Conservation (phyloP, 345 rosid genomes). For the Arabidopsis arenosa region DNA sequence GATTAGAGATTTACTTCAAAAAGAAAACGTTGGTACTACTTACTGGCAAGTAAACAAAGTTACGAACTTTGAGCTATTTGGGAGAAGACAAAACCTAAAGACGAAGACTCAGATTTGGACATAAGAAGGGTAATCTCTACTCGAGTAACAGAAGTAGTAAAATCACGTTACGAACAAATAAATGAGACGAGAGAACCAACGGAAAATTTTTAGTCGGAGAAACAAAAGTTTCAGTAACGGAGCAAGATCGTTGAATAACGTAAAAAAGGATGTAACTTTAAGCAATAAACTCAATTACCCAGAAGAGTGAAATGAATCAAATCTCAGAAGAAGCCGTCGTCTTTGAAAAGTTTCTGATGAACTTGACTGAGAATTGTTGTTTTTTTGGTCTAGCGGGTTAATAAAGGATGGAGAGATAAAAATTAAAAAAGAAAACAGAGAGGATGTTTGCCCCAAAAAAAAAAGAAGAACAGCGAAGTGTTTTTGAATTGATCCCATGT, state of each 20-base stretch:
- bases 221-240: conserved; percentile 5
- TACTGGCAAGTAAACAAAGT: conserved; percentile 21
- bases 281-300: conserved; percentile 26
- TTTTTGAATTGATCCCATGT: conserved; percentile 28
- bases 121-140: conserved; percentile 10
- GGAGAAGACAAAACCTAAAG: conserved; percentile 24
- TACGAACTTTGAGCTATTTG: conserved; percentile 14
- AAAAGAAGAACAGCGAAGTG: conserved; percentile 20
- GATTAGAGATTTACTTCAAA: not conserved
- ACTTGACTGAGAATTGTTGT: conserved; percentile 10
- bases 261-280: conserved; percentile 18
- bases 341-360: conserved; percentile 17
- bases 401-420: not conserved
- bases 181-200: conserved; percentile 19
- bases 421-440: not conserved
- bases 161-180: conserved; percentile 17
- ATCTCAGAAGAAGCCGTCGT: conserved; percentile 32
- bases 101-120: conserved; percentile 36
- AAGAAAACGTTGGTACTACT: conserved; percentile 4
- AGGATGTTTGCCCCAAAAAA: not conserved
- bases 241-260: conserved; percentile 10
- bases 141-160: conserved; percentile 31
- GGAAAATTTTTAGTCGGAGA: no score
- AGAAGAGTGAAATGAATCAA: conserved; percentile 24
- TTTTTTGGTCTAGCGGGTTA: not conserved